A percentile compares a stretch with the other conserved stretches of the same genome.
Evolutionary conservation across 2,329 filamentous ascomycete genomes (phyloP).

Genomic region (Sclerotinia glacialis): DNA sequence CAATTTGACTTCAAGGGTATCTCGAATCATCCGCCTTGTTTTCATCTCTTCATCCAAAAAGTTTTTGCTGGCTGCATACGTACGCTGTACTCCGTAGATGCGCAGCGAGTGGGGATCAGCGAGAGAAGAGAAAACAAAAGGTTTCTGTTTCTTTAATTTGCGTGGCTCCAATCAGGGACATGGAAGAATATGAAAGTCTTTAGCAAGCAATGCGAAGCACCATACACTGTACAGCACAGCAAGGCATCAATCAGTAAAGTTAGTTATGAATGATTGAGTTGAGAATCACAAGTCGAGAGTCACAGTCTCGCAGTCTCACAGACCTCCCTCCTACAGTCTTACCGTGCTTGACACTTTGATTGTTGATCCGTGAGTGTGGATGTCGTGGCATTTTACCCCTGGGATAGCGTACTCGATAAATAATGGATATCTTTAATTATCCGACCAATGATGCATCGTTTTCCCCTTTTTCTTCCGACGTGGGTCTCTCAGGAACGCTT

Average conservation of each 20-base stretch:
- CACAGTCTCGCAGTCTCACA: too few species aligned
- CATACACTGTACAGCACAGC: too few species aligned
- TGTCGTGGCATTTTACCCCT: conserved; percentile 23
- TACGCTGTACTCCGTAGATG: background rate
- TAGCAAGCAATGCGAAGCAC: background rate
- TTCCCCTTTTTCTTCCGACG: conserved; percentile 14
- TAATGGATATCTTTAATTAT: conserved; percentile 3
- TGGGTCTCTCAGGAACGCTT: conserved; percentile 30
- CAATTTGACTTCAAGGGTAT: too few species aligned
- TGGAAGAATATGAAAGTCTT: background rate
- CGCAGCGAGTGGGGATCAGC: background rate
- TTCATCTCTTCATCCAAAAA: too few species aligned
- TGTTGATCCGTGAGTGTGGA: conserved; percentile 20
- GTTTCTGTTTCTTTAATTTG: background rate
- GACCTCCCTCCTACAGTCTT: conserved; percentile 9
- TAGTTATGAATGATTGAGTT: background rate
- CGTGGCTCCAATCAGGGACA: conserved; percentile 6
- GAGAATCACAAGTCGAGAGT: too few species aligned
- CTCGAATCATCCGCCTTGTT: too few species aligned
- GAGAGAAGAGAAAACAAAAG: background rate
- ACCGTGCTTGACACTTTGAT: conserved; percentile 18
- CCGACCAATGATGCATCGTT: conserved; percentile 24
- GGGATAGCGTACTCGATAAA: conserved; percentile 18
- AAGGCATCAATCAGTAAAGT: background rate
- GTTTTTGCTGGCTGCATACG: too few species aligned